Conservation (phyloP, 371 early-diverging fungal genomes). For the Smittium mucronatum region DNA sequence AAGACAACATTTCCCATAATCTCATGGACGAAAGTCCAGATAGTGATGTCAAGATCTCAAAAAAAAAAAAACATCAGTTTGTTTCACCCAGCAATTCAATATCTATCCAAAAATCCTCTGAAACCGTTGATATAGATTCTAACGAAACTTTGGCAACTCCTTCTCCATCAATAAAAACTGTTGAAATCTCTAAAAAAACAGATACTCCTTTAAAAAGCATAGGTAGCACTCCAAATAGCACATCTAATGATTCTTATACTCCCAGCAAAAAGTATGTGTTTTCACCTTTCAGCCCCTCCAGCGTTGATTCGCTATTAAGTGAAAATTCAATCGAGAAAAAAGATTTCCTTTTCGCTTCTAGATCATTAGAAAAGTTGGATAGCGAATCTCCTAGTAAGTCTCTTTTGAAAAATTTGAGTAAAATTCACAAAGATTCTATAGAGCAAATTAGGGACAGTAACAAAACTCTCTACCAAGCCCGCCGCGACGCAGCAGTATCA, state of each 20-base stretch:
- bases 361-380: background rate
- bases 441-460: conserved; percentile 5
- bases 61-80: no score
- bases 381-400: background rate
- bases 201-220: background rate
- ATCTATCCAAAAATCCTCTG: no score
- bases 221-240: background rate
- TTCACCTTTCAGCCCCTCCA: background rate
- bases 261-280: background rate
- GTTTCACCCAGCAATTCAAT: no score
- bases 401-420: background rate
- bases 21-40: no score
- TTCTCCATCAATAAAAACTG: background rate
- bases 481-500: conserved; percentile 20
- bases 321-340: conserved; percentile 4
- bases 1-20: no score
- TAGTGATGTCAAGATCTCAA: no score
- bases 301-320: conserved; percentile 7
- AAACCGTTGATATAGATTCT: no score
- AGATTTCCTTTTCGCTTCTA: conserved; percentile 1
- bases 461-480: background rate
- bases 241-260: background rate
- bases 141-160: no score
- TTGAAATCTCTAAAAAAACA: background rate
- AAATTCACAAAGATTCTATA: background rate